These are phyloP conservation scores for Entomortierella beljakovae DNA, from an alignment of 192 early-diverging fungal species.

Conservation along the genomic window DNA sequence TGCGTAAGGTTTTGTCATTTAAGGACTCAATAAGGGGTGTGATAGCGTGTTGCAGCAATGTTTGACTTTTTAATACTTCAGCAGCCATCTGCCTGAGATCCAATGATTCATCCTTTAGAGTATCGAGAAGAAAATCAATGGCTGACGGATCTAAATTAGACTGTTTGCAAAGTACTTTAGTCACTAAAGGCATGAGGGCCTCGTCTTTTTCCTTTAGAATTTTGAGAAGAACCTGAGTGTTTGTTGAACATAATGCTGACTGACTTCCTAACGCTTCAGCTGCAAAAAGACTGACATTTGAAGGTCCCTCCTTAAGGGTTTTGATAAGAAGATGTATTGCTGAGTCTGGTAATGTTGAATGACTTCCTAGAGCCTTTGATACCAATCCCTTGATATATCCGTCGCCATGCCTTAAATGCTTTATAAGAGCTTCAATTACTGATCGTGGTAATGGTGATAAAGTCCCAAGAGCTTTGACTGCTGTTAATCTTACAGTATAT, in stretches of 20 bases:
- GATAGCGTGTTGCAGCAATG: too few species aligned
- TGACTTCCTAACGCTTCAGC: neutral
- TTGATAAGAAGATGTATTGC: neutral
- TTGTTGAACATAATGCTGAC: neutral
- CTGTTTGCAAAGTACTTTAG: too few species aligned
- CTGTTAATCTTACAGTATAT: neutral
- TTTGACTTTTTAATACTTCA: too few species aligned
- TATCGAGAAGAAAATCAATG: too few species aligned
- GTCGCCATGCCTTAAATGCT: neutral
- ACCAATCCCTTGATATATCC: neutral
- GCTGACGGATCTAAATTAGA: too few species aligned
- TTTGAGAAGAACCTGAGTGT: too few species aligned
- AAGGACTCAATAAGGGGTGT: too few species aligned
- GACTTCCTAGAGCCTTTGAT: neutral
- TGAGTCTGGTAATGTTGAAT: neutral
- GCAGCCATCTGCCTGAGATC: too few species aligned
- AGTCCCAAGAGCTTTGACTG: neutral
- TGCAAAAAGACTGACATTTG: neutral
- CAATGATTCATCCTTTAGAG: too few species aligned
- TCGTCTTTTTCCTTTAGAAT: too few species aligned
- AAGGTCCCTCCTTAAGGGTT: neutral
- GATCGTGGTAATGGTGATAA: slow-evolving; percentile 1
- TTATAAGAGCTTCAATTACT: neutral
- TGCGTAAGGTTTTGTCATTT: too few species aligned
- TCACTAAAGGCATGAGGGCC: too few species aligned